Evolutionary conservation across 1,139 yeast species (phyloP).

Genomic region (Pichia cactophila): DNA sequence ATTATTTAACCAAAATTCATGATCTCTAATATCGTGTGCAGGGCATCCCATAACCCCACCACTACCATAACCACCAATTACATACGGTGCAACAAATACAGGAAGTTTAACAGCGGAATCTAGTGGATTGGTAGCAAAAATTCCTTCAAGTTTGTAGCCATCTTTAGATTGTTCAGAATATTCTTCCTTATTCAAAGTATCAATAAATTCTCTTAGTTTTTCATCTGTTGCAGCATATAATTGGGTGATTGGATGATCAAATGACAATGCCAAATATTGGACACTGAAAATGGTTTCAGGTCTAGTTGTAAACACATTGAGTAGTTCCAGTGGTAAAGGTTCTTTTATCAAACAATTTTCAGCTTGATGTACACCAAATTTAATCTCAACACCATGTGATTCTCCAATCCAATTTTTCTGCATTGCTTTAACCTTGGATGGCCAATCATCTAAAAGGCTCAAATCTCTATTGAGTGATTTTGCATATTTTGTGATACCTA

Average conservation of each 20-base stretch:
- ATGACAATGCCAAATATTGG: conserved; percentile 72
- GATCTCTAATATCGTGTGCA: conserved; percentile 82
- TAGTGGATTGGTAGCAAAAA: conserved; percentile 58
- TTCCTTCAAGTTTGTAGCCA: conserved; percentile 47
- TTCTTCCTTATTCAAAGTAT: conserved; percentile 29
- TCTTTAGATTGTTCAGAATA: conserved; percentile 37
- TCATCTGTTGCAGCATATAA: conserved; percentile 32
- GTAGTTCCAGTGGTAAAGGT: conserved; percentile 17
- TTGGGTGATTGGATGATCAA: conserved; percentile 56
- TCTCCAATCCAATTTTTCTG: conserved; percentile 92
- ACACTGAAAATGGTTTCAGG: conserved; percentile 82
- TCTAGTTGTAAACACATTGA: conserved; percentile 73
- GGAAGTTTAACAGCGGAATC: conserved; percentile 42
- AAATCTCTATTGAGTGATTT: conserved; percentile 57
- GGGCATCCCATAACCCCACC: conserved; percentile 99
- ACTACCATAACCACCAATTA: conserved; percentile 69
- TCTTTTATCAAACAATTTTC: conserved; percentile 8
- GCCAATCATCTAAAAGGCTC: conserved; percentile 63
- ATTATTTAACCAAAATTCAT: conserved; percentile 66
- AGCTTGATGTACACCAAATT: conserved; percentile 29
- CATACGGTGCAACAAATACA: conserved; percentile 86
- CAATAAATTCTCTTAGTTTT: conserved; percentile 41
- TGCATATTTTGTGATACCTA: conserved; percentile 81
- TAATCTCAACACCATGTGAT: conserved; percentile 70
- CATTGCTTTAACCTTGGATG: conserved; percentile 80